Evolutionary conservation across 148 eudicot species (phyloP), one percentile per base, ranked within the genome.

Genomic region (Spergularia bocconei): DNA sequence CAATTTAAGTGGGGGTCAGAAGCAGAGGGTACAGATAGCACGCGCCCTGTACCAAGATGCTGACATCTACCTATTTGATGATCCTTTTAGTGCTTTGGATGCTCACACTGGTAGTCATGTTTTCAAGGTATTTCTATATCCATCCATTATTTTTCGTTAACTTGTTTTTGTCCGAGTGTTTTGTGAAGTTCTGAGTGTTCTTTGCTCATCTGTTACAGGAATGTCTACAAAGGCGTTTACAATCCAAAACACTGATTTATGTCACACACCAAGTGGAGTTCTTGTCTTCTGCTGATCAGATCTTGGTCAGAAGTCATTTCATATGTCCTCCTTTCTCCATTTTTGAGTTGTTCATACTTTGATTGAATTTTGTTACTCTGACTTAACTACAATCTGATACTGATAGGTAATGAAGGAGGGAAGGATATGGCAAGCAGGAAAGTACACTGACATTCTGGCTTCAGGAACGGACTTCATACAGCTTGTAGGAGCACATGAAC

Each of bases 21-120:
- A 85, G 78, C 87, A 85, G 64, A 79, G 87, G 66, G 72, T 85
- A 56, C 87, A 85, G 71, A 80, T 85, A 33, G 88, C 86, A 3
- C 86, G 84, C 11, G 88, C 88, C 48, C 53, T 85, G 39, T 85
- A 85, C 77, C 84, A 85, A 69, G 86, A 85, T 75, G 86, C 88
- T 33, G 88, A 85, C 63, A 78, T 85, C 15, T 85, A 85, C 81
- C 63, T 85, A 13, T 83, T 85, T 83, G 88, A 85, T 70, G 88
- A 85, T 76, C 88, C 88, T 65, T 85, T 85, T 64, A 85, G 88
- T 70, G 86, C 86, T 60, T 84, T 83, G 16, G 88, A 85, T 81
- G 88, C 88, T 78, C 88, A 85, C 78, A 85, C 88, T 6, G 84
- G 86, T 15, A 72, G 84, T 70, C 84, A 83, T 71, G 77, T 85